Evolutionary conservation across 2,329 filamentous ascomycete species (phyloP).

Genomic region (Alternaria ventricosa): DNA sequence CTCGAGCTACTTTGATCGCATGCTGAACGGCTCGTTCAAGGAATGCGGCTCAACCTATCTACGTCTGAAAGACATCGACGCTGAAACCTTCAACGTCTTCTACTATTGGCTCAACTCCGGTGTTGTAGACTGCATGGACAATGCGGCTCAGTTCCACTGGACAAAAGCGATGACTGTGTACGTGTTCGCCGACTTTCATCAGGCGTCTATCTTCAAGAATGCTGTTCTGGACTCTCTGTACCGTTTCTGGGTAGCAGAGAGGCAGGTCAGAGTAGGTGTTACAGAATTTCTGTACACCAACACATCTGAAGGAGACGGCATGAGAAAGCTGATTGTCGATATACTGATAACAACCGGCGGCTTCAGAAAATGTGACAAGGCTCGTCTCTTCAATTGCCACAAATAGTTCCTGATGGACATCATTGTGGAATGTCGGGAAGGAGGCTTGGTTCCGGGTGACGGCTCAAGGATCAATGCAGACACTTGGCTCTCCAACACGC

Average conservation of each 20-base stretch:
- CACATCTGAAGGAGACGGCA: accelerated
- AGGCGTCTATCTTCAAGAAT: background rate
- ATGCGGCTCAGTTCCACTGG: no score
- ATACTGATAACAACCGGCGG: accelerated
- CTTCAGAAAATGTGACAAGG: accelerated
- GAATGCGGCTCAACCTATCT: background rate
- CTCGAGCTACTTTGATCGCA: background rate
- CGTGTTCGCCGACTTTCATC: background rate
- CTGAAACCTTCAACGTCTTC: background rate
- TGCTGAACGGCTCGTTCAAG: background rate
- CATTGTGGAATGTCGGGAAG: background rate
- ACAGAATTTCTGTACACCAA: background rate
- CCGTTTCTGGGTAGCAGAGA: no score
- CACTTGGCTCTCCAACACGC: background rate
- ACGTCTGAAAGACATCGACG: accelerated
- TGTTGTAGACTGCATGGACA: no score
- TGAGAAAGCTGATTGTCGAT: background rate
- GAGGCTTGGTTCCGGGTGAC: no score
- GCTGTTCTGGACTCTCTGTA: background rate
- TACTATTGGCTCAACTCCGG: background rate
- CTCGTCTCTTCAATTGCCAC: background rate
- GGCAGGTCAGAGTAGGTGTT: no score
- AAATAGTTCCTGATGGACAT: background rate
- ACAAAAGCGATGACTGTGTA: background rate
- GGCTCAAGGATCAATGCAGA: no score